Percentiles rank a stretch among this genome's conserved stretches.
Evolutionary conservation across 352 stramenopile genomes (phyloP).

Genomic region (Phytophthora sansomeana): DNA sequence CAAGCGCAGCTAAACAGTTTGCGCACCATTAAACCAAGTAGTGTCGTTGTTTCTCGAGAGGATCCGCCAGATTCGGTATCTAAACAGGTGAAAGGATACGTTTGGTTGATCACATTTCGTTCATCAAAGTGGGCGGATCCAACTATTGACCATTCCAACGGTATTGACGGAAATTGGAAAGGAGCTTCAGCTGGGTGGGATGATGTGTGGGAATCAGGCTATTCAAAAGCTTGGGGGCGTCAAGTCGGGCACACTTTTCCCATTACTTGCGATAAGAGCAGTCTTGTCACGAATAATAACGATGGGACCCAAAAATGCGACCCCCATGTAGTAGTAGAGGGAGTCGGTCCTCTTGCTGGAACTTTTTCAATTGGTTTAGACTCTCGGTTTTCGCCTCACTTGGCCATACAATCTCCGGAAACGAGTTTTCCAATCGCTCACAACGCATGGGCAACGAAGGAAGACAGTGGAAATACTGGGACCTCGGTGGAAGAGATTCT

Average conservation of each 20-base stretch:
- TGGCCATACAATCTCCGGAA: constrained; percentile 66
- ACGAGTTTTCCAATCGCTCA: constrained; percentile 90
- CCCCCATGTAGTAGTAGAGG: constrained; percentile 29
- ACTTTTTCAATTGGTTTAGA: constrained; percentile 94
- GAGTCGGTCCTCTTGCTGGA: constrained; percentile 90
- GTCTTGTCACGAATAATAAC: constrained; percentile 65
- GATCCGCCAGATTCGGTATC: constrained; percentile 27
- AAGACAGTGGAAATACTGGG: constrained; percentile 90
- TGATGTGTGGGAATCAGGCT: constrained; percentile 94
- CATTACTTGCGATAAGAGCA: constrained; percentile 64
- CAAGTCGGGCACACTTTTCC: constrained; percentile 93
- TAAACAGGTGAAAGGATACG: constrained; percentile 88
- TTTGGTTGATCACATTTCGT: constrained; percentile 94
- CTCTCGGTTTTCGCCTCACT: constrained; percentile 59
- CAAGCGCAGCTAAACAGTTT: constrained; percentile 93
- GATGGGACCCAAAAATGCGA: constrained; percentile 63
- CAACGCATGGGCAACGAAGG: constrained; percentile 92
- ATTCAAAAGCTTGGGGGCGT: constrained; percentile 97
- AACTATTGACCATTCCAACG: constrained; percentile 85
- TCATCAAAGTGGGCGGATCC: constrained; percentile 94
- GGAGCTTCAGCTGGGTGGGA: constrained; percentile 74
- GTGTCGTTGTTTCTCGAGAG: constrained; percentile 86
- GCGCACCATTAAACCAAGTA: constrained; percentile 92
- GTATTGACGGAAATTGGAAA: constrained; percentile 93
- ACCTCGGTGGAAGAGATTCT: constrained; percentile 97